Percentiles rank a stretch among this genome's conserved stretches.
These are phyloP conservation scores for Phytopythium helicoides DNA, from an alignment of 352 stramenopile species.

Conservation along the genomic window DNA sequence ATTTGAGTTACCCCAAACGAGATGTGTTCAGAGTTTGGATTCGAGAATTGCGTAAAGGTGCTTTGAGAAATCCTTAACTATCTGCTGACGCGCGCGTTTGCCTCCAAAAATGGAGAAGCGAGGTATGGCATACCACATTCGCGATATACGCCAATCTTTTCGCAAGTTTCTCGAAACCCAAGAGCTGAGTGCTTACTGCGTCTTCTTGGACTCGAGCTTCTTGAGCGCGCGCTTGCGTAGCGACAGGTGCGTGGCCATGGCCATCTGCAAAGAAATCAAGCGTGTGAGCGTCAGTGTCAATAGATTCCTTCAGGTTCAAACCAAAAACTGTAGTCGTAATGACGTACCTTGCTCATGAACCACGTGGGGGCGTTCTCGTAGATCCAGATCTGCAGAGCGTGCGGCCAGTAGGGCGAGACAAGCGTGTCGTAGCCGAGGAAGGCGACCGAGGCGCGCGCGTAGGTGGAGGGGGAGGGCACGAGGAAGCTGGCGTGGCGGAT, in stretches of 20 bases:
- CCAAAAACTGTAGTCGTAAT: conserved; percentile 16
- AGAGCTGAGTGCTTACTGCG: conserved; percentile 48
- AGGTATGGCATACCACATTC: too few relatives aligned
- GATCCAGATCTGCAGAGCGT: conserved; percentile 95
- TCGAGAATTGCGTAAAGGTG: too few relatives aligned
- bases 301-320: too few relatives aligned
- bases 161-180: too few relatives aligned
- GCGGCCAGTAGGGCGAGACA: conserved; percentile 94
- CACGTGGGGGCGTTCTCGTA: conserved; percentile 88
- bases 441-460: conserved; percentile 89
- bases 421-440: conserved; percentile 93
- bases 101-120: too few relatives aligned
- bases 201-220: conserved; percentile 87
- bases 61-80: too few relatives aligned
- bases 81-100: too few relatives aligned
- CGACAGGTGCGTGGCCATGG: conserved; percentile 75
- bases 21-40: too few relatives aligned
- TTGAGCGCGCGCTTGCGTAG: conserved; percentile 85
- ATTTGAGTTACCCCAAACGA: too few relatives aligned
- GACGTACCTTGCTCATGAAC: conserved; percentile 77
- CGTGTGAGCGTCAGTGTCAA: conserved; percentile 1
- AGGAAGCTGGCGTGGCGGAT: conserved; percentile 94
- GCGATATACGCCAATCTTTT: too few relatives aligned
- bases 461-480: conserved; percentile 90
- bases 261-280: conserved; percentile 27